Base-by-base conservation (phyloP, 805 yeast species). In the Starmerella kuoi region DNA sequence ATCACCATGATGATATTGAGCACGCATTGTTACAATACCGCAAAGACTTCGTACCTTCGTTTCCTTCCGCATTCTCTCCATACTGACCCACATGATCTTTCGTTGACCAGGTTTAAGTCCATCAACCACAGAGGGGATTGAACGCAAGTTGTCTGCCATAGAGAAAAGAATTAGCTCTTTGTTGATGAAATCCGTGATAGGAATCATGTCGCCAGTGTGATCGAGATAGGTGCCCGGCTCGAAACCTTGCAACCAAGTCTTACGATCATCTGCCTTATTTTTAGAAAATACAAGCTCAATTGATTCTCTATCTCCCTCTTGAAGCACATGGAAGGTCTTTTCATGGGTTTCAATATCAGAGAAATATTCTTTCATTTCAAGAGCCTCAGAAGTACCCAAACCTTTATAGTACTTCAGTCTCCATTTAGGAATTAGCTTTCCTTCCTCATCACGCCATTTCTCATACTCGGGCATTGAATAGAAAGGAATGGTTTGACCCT, bases 21-120 rank as follows among this genome's bases (percentile, higher is more conserved):
- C 83, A 45, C 79, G 77, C 58, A 80, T 94, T 21, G 87, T 74
- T 34, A 88, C 83, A 55, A 82, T 82, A 56, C 95, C 95, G 17
- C 82, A 88, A 51, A 91, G 70, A 61, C 82, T 93, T 12, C 91
- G 82, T 21, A 91, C 96, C 58, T 87, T 88, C 53, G 84, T 76
- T 61, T 88, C 95, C 31, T 68, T 65, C 31, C 64, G 72, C 53
- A 85, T 65, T 51, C 84, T 86, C 61, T 82, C 82, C 62, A 86
- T 82, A 54, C 87, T 80, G 42, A 91, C 94, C 60, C 67, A 91
- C 52, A 91, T 64, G 35, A 91, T 93, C 59, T 91, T 91, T 56
- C 98, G 76, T 64, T 91, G 98, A 45, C 95, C 94, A 1, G 98
- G 98, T 61, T 91, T 91, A 51, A 91, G 75, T 0, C 98, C 98